These are phyloP conservation scores for Spiromastix sp. DNA, from an alignment of 2,329 filamentous ascomycete genomes.

Conservation along the genomic window DNA sequence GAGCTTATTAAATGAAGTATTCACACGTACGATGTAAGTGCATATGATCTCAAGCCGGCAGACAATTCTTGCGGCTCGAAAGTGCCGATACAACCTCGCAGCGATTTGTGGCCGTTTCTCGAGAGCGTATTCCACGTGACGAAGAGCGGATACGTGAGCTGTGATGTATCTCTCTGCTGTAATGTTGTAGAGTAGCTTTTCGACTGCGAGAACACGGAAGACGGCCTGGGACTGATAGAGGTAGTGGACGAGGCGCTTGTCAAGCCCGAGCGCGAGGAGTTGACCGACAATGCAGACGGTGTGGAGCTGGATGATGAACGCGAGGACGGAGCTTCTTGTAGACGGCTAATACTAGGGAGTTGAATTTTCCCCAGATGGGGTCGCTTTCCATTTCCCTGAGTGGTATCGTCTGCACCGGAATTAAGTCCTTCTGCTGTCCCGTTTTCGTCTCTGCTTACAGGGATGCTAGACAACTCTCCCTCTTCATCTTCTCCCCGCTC, in stretches of 20 bases:
- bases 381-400: conserved; percentile 7
- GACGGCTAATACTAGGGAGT: conserved; percentile 22
- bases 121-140: conserved; percentile 85
- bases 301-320: conserved; percentile 30
- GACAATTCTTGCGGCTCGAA: conserved; percentile 70
- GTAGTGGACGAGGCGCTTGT: conserved; percentile 32
- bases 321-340: conserved; percentile 26
- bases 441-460: conserved; percentile 9
- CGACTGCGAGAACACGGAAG: conserved; percentile 18
- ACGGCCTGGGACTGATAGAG: conserved; percentile 36
- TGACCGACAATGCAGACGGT: conserved; percentile 36
- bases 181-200: conserved; percentile 5
- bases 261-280: conserved; percentile 36
- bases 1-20: background rate
- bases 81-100: conserved; percentile 93
- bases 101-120: conserved; percentile 48
- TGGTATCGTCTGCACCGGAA: conserved; percentile 12
- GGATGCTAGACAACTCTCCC: background rate
- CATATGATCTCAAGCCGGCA: conserved; percentile 66
- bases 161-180: conserved; percentile 4
- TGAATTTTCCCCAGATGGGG: conserved; percentile 18
- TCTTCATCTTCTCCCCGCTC: conserved; percentile 11
- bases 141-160: conserved; percentile 59
- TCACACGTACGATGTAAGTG: conserved; percentile 60
- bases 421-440: conserved; percentile 14